Evolutionary conservation across 768 basidiomycete species (phyloP).

Genomic region (Agaricus blazei): DNA sequence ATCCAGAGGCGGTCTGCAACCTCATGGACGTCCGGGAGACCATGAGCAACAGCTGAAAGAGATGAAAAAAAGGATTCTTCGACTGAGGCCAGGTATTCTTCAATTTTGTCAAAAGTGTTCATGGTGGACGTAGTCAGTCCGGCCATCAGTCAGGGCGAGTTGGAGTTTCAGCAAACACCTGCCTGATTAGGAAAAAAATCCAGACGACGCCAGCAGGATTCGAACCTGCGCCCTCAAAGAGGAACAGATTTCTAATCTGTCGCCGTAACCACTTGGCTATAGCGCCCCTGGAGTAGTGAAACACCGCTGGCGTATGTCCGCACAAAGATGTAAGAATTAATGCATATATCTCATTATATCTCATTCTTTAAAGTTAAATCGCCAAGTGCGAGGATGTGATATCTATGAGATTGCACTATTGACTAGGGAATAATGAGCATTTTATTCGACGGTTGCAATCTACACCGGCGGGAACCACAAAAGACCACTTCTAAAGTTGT

Average conservation of each 20-base stretch:
- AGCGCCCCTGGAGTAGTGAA: conserved; percentile 35
- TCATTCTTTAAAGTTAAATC: conserved; percentile 20
- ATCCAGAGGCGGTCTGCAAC: conserved; percentile 66
- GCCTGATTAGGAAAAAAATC: conserved; percentile 29
- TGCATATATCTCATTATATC: no score
- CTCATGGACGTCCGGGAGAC: conserved; percentile 61
- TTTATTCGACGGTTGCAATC: conserved; percentile 15
- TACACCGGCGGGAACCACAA: conserved; percentile 11
- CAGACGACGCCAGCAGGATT: conserved; percentile 16
- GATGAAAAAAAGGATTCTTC: conserved; percentile 60
- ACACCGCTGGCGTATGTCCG: not conserved
- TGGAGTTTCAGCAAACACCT: conserved; percentile 32
- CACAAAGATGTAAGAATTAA: no score
- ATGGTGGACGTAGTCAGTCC: conserved; percentile 16
- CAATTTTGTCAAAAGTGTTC: conserved; percentile 56
- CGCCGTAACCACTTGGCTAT: conserved; percentile 81
- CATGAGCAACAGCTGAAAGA: conserved; percentile 49
- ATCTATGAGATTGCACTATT: conserved; percentile 8
- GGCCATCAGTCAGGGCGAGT: not conserved
- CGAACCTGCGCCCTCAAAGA: conserved; percentile 62
- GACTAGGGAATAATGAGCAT: conserved; percentile 11
- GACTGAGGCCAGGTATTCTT: conserved; percentile 62
- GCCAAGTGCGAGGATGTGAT: conserved; percentile 46
- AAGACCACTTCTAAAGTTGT: conserved; percentile 4
- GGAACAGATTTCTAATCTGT: conserved; percentile 74